A percentile compares a stretch with the other conserved stretches of the same genome.
phyloP scores from a whole-genome alignment of 306 rosid species.

The Cicer arietinum region DNA sequence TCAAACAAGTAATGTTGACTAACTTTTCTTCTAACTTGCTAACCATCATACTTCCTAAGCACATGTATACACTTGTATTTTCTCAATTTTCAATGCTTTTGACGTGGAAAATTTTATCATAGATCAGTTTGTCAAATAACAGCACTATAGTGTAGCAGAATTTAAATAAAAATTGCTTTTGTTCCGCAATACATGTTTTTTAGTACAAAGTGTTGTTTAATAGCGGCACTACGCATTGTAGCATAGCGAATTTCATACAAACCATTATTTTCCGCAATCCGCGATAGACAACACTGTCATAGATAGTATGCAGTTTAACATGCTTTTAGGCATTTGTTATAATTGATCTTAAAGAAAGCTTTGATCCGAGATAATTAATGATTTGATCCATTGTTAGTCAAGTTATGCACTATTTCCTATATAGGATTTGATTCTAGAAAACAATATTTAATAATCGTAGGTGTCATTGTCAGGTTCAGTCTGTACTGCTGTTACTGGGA shows the following conservation, averaged over 20 bases:
- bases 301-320: slow-evolving; percentile 5
- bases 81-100: slow-evolving; percentile 29
- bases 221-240: too few species aligned
- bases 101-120: slow-evolving; percentile 4
- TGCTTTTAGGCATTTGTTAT: slow-evolving; percentile 15
- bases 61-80: background rate
- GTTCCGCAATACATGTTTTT: too few species aligned
- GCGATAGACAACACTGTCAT: too few species aligned
- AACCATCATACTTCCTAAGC: too few species aligned
- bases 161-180: too few species aligned
- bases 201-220: too few species aligned
- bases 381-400: slow-evolving; percentile 25
- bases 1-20: background rate
- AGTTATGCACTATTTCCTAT: slow-evolving; percentile 24
- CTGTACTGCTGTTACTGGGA: slow-evolving; percentile 71
- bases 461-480: slow-evolving; percentile 71
- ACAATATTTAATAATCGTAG: slow-evolving; percentile 36
- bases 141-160: too few species aligned
- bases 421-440: slow-evolving; percentile 36
- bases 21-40: too few species aligned
- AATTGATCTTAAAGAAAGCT: slow-evolving; percentile 19
- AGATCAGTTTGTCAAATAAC: too few species aligned
- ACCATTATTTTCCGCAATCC: too few species aligned
- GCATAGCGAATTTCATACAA: too few species aligned
- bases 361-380: slow-evolving; percentile 24